Base-by-base conservation (phyloP, 495 filamentous ascomycete species). In the Aspergillus sclerotiicarbonarius region DNA sequence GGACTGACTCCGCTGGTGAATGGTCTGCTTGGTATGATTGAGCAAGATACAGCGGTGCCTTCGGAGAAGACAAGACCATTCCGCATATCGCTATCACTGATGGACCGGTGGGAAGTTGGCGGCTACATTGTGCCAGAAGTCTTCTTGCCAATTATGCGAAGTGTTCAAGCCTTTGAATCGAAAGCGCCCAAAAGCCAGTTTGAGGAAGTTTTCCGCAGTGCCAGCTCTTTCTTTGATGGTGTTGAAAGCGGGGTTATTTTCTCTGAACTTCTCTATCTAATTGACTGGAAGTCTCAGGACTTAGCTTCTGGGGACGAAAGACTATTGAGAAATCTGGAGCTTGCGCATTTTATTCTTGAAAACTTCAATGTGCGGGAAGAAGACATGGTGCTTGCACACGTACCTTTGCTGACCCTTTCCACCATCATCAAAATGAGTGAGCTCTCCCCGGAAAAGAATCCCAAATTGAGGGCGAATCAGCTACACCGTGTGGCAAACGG, bases 21-120 rank as follows among this genome's bases (percentile, higher is more conserved):
- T 7, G 87, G 90, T n/a, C 71, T 97, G 20, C 75, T 92, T 10
- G 80, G 83, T 49, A 88, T 96, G 85, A 84, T 99, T 55, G 80
- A 81, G 32, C 75, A 78, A 8, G 67, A 75, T 12, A 77, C 79
- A 43, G 67, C 58, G 0, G 76, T 78, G 51, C 80, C 90, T 1
- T 70, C 83, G 3, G 90, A 97, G 57, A 81, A 84, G 65, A 90
- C 92, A n/a, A 84, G 83, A 47, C 92, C 95, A 1, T 96, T 96
- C 59, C 86, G 91, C 33, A 92, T 98, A 57, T 94, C 90, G 53
- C 77, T 97, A 6, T 96, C 95, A 15, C 74, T 99, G 52, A 96
- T 98, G 95, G 94, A 99, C 75, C 84, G 90, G 30, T 96, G 90
- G 92, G 95, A 99, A 66, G 90, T 99, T 64, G 94, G 94, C 18